These are phyloP conservation scores for Penicillium turbatum DNA, from an alignment of 495 filamentous ascomycete species.

Conservation along the genomic window DNA sequence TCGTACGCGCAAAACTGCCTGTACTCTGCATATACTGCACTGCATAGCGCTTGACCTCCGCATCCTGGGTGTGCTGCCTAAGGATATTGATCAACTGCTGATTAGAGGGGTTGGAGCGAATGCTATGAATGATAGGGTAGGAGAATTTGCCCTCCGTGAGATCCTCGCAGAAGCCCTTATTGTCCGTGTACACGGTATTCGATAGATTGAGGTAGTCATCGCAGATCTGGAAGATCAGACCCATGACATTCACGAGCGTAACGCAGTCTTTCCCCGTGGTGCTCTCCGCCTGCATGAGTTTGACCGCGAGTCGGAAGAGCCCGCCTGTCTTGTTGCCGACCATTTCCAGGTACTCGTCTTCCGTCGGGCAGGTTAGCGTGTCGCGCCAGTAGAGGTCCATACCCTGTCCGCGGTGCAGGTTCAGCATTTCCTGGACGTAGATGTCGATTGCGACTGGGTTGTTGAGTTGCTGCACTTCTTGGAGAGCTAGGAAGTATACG, in stretches of 20 bases:
- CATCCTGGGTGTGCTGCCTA: slow-evolving; percentile 79
- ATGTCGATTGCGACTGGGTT: slow-evolving; percentile 70
- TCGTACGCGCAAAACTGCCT: slow-evolving; percentile 83
- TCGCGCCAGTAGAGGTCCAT: slow-evolving; percentile 99
- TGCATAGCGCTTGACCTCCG: slow-evolving; percentile 87
- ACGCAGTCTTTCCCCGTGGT: slow-evolving; percentile 62
- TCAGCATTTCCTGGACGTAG: slow-evolving; percentile 83
- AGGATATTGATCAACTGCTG: slow-evolving; percentile 86
- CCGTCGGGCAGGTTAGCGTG: slow-evolving; percentile 84
- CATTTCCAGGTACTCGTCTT: slow-evolving; percentile 98
- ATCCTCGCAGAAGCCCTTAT: slow-evolving; percentile 96
- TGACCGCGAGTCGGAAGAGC: slow-evolving; percentile 88
- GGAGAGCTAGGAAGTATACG: slow-evolving; percentile 86
- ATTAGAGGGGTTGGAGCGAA: slow-evolving; percentile 74
- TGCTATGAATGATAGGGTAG: slow-evolving; percentile 93
- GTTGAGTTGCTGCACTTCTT: slow-evolving; percentile 70
- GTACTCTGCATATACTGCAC: slow-evolving; percentile 87
- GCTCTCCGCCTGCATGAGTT: slow-evolving; percentile 93
- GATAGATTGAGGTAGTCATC: slow-evolving; percentile 94
- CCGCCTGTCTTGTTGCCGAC: slow-evolving; percentile 97
- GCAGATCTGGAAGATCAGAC: slow-evolving; percentile 91
- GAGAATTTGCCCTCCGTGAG: slow-evolving; percentile 98
- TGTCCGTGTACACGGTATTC: slow-evolving; percentile 64
- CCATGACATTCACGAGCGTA: slow-evolving; percentile 82
- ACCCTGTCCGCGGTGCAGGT: slow-evolving; percentile 92